phyloP scores from a whole-genome alignment of 495 filamentous ascomycete species.

The Immersiella caudata region DNA sequence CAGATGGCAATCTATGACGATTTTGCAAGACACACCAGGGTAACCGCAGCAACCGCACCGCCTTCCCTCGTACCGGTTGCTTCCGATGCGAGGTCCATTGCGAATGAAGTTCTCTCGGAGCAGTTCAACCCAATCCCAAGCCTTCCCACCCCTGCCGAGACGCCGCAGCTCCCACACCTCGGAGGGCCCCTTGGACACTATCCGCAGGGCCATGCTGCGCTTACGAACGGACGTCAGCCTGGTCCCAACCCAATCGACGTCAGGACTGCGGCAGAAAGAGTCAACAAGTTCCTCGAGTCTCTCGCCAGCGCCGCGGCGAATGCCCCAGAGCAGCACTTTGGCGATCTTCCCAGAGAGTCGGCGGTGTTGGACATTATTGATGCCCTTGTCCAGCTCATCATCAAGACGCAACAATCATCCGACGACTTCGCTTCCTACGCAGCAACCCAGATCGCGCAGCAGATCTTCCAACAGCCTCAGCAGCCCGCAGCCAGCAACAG shows the following conservation, averaged over 20 bases:
- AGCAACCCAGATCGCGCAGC: slow-evolving; percentile 69
- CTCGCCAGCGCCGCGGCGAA: slow-evolving; percentile 66
- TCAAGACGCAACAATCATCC: slow-evolving; percentile 57
- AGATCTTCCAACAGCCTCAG: slow-evolving; percentile 59
- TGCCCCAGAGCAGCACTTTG: slow-evolving; percentile 69
- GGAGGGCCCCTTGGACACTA: slow-evolving; percentile 64
- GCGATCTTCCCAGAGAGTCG: slow-evolving; percentile 67
- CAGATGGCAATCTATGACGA: slow-evolving; percentile 96
- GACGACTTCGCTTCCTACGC: slow-evolving; percentile 70
- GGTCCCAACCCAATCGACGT: slow-evolving; percentile 69
- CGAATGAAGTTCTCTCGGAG: slow-evolving; percentile 79
- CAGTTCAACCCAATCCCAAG: slow-evolving; percentile 75
- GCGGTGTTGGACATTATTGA: slow-evolving; percentile 66
- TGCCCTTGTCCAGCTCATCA: slow-evolving; percentile 54
- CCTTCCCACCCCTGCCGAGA: slow-evolving; percentile 78
- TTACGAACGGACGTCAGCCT: slow-evolving; percentile 53
- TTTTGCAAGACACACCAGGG: slow-evolving; percentile 80
- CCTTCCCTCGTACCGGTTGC: slow-evolving; percentile 50
- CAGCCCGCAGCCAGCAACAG: slow-evolving; percentile 46
- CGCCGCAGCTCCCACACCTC: slow-evolving; percentile 73
- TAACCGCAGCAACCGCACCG: slow-evolving; percentile 40
- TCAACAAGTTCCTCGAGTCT: slow-evolving; percentile 71
- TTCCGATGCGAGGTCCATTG: slow-evolving; percentile 56
- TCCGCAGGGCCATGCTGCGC: slow-evolving; percentile 54
- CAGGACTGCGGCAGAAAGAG: slow-evolving; percentile 61